These are phyloP conservation scores for Alternaria conjuncta DNA, from an alignment of 2,329 filamentous ascomycete genomes.

Conservation along the genomic window DNA sequence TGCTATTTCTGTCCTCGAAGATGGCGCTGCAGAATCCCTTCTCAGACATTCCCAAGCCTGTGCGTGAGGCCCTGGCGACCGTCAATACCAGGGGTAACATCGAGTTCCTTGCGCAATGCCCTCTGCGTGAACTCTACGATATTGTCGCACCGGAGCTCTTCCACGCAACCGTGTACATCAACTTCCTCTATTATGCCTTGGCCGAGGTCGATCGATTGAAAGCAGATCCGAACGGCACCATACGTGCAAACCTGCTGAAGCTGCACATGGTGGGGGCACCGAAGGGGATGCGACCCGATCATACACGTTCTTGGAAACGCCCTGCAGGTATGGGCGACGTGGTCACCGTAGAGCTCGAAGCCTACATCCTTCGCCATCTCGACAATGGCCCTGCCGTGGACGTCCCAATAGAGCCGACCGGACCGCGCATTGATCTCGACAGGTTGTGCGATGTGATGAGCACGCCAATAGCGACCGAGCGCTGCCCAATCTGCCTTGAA, in stretches of 20 bases:
- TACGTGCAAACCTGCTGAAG: background rate
- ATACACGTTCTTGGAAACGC: background rate
- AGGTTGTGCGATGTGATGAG: background rate
- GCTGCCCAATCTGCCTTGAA: background rate
- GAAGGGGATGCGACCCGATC: background rate
- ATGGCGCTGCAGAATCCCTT: background rate
- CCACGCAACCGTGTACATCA: background rate
- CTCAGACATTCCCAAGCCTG: background rate
- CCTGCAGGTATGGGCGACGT: background rate
- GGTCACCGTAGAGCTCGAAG: background rate
- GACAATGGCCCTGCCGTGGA: background rate
- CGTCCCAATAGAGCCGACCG: background rate
- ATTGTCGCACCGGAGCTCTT: background rate
- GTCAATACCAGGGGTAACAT: background rate
- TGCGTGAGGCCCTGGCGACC: background rate
- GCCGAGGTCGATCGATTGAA: background rate
- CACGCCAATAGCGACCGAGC: background rate
- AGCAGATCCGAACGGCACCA: background rate
- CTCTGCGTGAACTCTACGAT: background rate
- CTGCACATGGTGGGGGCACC: background rate
- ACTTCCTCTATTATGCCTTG: background rate
- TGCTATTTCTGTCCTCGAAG: background rate
- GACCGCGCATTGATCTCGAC: background rate
- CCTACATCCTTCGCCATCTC: background rate
- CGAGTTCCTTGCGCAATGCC: background rate